A percentile compares a stretch with the other conserved stretches of the same genome.
Evolutionary conservation across 202 grass and related monocot species (phyloP).

Genomic region (Bolboschoenoplectus hybrid): DNA sequence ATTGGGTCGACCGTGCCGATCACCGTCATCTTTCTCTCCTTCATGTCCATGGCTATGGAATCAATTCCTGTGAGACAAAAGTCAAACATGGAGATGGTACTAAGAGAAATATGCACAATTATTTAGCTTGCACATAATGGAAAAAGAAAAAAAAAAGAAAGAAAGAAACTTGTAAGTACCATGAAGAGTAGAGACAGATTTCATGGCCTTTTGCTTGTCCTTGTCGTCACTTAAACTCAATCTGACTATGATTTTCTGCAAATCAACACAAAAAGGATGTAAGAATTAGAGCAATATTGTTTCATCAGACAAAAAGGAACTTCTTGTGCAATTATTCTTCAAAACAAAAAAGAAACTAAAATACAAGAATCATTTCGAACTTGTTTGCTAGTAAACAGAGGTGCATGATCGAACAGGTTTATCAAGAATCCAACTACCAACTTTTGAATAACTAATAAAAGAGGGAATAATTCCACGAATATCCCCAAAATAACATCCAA

Average conservation of each 20-base stretch:
- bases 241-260: slow-evolving; percentile 84
- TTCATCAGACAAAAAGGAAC: slow-evolving; percentile 17
- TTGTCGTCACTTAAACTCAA: slow-evolving; percentile 87
- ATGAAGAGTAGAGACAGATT: slow-evolving; percentile 69
- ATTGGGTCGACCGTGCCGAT: slow-evolving; percentile 78
- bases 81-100: neutral
- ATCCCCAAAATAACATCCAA: neutral
- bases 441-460: neutral
- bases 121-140: neutral
- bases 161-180: slow-evolving; percentile 39
- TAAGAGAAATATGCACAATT: neutral
- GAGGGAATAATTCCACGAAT: neutral
- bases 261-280: slow-evolving; percentile 10
- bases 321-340: neutral
- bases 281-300: neutral
- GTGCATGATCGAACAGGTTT: slow-evolving; percentile 24
- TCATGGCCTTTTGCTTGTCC: slow-evolving; percentile 89
- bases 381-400: neutral
- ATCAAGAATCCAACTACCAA: neutral
- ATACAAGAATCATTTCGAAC: neutral
- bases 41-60: slow-evolving; percentile 68
- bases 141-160: neutral
- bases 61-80: slow-evolving; percentile 64
- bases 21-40: slow-evolving; percentile 75
- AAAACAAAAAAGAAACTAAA: neutral